These are phyloP conservation scores for Diaporthe capsici DNA, from an alignment of 2,329 filamentous ascomycete genomes.

Conservation along the genomic window DNA sequence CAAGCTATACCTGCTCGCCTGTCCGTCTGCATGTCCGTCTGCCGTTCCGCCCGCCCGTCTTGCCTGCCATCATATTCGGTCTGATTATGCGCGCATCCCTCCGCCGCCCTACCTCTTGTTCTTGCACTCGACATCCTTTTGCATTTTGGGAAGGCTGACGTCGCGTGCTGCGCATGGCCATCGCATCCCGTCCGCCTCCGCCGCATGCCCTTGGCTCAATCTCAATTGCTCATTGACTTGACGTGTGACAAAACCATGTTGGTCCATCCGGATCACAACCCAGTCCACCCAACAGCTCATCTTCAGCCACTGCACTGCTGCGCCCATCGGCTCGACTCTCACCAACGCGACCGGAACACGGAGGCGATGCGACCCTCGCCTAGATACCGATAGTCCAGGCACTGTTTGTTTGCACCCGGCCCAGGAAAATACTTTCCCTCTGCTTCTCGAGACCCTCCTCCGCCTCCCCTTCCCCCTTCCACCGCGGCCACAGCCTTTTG, in stretches of 20 bases:
- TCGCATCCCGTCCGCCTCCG: constrained; percentile 5
- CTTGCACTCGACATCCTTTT: constrained; percentile 1
- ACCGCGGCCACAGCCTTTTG: background rate
- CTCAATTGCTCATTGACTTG: constrained; percentile 7
- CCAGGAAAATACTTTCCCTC: background rate
- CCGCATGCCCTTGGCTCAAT: background rate
- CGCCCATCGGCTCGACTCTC: constrained; percentile 20
- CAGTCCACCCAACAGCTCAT: constrained; percentile 11
- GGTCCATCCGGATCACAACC: constrained; percentile 26
- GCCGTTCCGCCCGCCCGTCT: background rate
- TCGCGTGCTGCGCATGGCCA: constrained; percentile 21
- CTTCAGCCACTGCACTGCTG: constrained; percentile 28
- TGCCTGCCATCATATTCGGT: background rate
- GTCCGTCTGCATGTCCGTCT: background rate
- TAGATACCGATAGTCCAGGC: background rate
- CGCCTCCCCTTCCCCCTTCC: background rate
- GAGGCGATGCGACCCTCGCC: constrained; percentile 27
- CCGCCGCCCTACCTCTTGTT: background rate
- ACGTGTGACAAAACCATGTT: constrained; percentile 29
- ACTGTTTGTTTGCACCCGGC: constrained; percentile 8
- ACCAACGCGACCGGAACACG: constrained; percentile 16
- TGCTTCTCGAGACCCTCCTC: background rate
- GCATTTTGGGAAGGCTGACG: background rate
- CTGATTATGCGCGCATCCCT: background rate
- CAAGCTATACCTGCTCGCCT: background rate